Base-by-base conservation (phyloP, 2,329 filamentous ascomycete species). In the Chrysoporthe puriensis region DNA sequence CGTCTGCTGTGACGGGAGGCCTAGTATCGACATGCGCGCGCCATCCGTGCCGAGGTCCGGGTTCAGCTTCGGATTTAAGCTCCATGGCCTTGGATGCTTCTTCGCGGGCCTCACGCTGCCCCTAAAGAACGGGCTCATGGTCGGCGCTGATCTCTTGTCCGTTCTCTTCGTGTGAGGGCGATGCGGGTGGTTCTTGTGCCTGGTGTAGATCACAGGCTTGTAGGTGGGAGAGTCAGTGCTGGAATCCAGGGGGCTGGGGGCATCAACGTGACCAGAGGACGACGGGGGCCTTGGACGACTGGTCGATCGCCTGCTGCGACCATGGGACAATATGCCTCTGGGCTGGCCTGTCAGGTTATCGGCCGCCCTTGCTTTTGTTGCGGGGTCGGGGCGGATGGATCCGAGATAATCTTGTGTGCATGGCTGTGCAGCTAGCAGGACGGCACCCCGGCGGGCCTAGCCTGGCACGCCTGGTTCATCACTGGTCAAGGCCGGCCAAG, bases 121-220 rank as follows among this genome's bases (percentile, higher is more conserved):
- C 52, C 66, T 48, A 62, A 70, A 70, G 62, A 70, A 70, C 26
- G 68, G 68, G 61, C 68, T 70, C 68, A 70, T 70, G 50, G 54
- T 64, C 32, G 36, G 34, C 11, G 52, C 8, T 52, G 21, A 13
- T 52, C 18, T 32, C 5, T 14, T 32, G 6, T 21, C 9, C 9
- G 48, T 52, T 54, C 9, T n/a, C n/a, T 32, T 14, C 16, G 21
- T 54, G 48, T 52, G 21, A 13, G 48, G 4, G 21, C 26, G 48
- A 9, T 21, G 26, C 13, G 11, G 5, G 48, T 6, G 21, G 36
- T 9, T 40, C 36, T 40, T 40, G 36, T 40, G 36, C 36, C 36
- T 40, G 36, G 36, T 9, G 36, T 40, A 26, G 36, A 40, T 9
- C 4, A 40, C 36, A 40, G 36, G 9, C 9, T 40, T 9, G 36